These are phyloP conservation scores for Sarocladiaceae sp. DNA, from an alignment of 2,329 filamentous ascomycete genomes.

Conservation along the genomic window DNA sequence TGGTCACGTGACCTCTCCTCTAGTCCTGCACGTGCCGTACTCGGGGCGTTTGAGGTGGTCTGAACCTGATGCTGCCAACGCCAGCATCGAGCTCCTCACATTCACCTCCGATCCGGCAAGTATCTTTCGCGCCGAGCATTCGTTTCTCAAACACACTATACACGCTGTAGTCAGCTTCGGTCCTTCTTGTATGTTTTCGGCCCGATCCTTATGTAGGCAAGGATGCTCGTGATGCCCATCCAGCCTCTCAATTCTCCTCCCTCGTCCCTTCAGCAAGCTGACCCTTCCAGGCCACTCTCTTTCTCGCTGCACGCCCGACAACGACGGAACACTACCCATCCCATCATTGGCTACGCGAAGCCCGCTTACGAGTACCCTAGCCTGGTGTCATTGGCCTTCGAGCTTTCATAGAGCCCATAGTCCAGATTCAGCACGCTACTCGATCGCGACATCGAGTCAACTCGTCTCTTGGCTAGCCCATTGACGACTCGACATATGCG, in stretches of 20 bases:
- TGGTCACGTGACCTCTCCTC: neutral
- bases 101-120: constrained; percentile 7
- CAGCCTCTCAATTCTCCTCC: constrained; percentile 5
- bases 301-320: neutral
- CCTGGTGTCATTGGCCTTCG: neutral
- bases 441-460: neutral
- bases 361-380: neutral
- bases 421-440: neutral
- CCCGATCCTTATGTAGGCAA: neutral
- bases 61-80: constrained; percentile 3
- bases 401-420: constrained; percentile 9
- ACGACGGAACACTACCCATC: neutral
- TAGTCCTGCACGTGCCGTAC: neutral
- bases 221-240: neutral
- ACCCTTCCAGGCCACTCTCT: neutral
- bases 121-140: constrained; percentile 10
- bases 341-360: neutral
- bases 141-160: neutral
- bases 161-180: neutral
- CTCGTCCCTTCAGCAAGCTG: constrained; percentile 2
- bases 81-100: constrained; percentile 6
- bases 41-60: neutral
- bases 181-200: neutral
- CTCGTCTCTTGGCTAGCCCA: neutral
- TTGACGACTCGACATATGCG: neutral